Conservation (phyloP, 2,329 filamentous ascomycete genomes). For the Stagonosporopsis tanaceti region DNA sequence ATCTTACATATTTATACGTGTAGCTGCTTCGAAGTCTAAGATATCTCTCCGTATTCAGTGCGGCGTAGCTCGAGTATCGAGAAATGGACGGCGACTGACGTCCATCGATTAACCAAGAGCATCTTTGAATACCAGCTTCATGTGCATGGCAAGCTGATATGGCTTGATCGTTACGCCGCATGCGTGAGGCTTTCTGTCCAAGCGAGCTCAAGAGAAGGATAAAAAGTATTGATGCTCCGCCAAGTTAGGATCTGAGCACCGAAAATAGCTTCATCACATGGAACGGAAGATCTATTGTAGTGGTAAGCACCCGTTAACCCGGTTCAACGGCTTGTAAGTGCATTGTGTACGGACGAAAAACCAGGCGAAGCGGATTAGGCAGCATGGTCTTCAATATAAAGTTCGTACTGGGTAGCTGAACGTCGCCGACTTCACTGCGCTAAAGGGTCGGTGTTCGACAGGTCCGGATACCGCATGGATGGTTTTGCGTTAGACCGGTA, state of each 20-base stretch:
- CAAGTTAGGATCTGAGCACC: background rate
- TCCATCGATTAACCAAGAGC: constrained; percentile 8
- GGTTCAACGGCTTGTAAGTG: background rate
- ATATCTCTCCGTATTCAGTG: background rate
- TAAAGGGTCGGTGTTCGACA: constrained; percentile 8
- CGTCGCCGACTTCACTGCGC: constrained; percentile 15
- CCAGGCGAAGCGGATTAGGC: background rate
- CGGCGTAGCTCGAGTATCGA: background rate
- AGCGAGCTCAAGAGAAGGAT: constrained; percentile 6
- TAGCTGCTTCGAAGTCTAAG: background rate
- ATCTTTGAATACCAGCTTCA: background rate
- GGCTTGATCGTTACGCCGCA: constrained; percentile 1
- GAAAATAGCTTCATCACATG: background rate
- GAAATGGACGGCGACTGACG: constrained; percentile 12
- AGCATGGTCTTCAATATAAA: background rate
- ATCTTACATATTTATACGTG: constrained; percentile 5
- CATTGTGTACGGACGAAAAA: background rate
- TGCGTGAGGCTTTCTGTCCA: constrained; percentile 11
- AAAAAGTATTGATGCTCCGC: background rate
- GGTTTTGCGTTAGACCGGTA: constrained; percentile 3
- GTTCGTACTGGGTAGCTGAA: background rate
- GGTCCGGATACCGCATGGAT: background rate
- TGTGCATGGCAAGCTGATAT: background rate
- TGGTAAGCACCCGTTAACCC: background rate
- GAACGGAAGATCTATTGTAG: background rate